Percentiles rank a stretch among this genome's conserved stretches.
These are phyloP conservation scores for Globisporangium emineosum DNA, from an alignment of 352 stramenopile species.

Conservation along the genomic window DNA sequence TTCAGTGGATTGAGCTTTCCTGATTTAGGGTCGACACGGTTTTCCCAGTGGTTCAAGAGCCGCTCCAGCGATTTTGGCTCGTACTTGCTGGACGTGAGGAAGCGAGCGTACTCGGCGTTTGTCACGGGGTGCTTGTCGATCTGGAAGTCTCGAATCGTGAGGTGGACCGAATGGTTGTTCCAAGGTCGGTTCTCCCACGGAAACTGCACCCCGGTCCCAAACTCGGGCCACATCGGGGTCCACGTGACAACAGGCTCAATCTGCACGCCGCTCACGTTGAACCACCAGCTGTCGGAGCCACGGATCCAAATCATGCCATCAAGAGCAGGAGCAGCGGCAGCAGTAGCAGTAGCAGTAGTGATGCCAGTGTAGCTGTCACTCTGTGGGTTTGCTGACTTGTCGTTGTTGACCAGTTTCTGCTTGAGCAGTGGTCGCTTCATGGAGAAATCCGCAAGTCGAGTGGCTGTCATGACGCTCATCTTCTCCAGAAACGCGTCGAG, in stretches of 20 bases:
- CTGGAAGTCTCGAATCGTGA: conserved; percentile 67
- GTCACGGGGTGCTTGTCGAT: conserved; percentile 78
- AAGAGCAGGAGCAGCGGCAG: no score
- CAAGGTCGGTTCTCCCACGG: conserved; percentile 77
- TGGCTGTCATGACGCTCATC: conserved; percentile 49
- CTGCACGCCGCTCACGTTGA: conserved; percentile 77
- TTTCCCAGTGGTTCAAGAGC: conserved; percentile 76
- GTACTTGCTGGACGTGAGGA: conserved; percentile 59
- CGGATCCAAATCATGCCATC: conserved; percentile 47
- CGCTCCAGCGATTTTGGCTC: conserved; percentile 42
- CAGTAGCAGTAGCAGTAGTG: background rate
- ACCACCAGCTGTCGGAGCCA: conserved; percentile 61
- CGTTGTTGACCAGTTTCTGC: conserved; percentile 27
- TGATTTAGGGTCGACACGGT: conserved; percentile 24
- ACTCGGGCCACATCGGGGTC: conserved; percentile 57
- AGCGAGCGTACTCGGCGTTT: conserved; percentile 63
- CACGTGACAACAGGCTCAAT: conserved; percentile 72
- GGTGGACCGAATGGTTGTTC: conserved; percentile 65
- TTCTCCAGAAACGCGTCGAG: conserved; percentile 39
- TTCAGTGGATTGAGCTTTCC: conserved; percentile 17
- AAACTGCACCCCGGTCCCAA: conserved; percentile 78
- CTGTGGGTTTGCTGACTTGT: background rate
- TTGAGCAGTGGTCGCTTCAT: conserved; percentile 36
- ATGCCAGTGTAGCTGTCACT: background rate
- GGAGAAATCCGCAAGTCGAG: conserved; percentile 44